phyloP scores from a whole-genome alignment of 169 alveolate species.

The Besnoitia besnoiti region DNA sequence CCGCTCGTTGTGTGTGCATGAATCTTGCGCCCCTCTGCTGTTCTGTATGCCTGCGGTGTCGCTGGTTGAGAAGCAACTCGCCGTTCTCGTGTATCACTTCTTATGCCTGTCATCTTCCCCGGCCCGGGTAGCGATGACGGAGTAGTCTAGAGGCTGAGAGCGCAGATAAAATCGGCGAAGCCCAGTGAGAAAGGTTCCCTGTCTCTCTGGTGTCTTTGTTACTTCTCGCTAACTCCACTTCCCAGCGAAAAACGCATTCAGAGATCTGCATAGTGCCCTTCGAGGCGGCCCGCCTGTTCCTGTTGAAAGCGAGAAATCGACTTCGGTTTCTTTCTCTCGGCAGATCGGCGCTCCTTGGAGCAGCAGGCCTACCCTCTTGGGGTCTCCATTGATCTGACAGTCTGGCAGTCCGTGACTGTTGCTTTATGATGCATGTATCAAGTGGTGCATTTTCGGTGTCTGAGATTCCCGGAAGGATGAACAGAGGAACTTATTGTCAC shows the following conservation, averaged over 20 bases:
- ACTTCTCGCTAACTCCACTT: neutral
- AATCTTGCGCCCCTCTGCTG: too few species aligned
- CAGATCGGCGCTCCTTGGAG: neutral
- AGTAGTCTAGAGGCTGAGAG: too few species aligned
- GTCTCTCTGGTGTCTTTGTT: constrained; percentile 1
- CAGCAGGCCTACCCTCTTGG: constrained; percentile 1
- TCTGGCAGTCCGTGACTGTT: neutral
- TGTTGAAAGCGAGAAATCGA: too few species aligned
- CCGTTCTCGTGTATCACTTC: too few species aligned
- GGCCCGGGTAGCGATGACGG: too few species aligned
- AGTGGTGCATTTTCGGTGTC: too few species aligned
- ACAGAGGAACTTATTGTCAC: neutral
- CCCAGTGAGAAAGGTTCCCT: neutral
- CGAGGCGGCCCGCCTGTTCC: neutral
- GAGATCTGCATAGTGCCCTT: neutral
- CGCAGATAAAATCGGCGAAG: neutral
- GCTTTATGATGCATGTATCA: too few species aligned
- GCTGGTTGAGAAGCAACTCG: too few species aligned
- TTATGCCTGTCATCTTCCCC: too few species aligned
- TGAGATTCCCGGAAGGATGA: too few species aligned
- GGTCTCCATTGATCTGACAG: constrained; percentile 38
- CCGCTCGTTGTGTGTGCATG: too few species aligned
- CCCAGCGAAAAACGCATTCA: neutral
- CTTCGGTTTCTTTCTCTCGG: neutral
- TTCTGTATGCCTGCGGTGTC: too few species aligned